phyloP scores from a whole-genome alignment of 2,329 filamentous ascomycete species.

The Gnomoniopsis smithogilvyi region DNA sequence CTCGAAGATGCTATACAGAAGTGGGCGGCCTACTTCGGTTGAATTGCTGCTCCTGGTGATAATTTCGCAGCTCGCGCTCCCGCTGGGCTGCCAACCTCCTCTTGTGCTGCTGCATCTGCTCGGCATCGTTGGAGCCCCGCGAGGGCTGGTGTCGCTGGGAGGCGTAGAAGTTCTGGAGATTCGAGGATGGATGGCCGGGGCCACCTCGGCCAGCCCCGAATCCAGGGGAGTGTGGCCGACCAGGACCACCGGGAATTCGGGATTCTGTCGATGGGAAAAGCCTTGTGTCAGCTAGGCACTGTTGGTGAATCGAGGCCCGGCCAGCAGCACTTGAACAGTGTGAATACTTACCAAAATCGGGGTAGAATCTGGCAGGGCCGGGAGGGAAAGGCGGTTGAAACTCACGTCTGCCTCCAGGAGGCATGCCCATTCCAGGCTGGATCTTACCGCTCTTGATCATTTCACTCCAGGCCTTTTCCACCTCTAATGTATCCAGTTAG shows the following conservation, averaged over 20 bases:
- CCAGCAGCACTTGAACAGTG: slow-evolving; percentile 21
- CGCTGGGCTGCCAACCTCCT: slow-evolving; percentile 98
- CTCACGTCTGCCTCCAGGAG: slow-evolving; percentile 70
- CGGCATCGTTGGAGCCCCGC: slow-evolving; percentile 82
- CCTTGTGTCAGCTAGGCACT: slow-evolving; percentile 17
- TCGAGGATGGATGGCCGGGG: slow-evolving; percentile 41
- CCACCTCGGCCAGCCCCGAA: slow-evolving; percentile 54
- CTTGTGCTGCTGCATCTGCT: slow-evolving; percentile 99
- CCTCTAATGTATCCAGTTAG: slow-evolving; percentile 59
- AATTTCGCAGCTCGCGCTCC: slow-evolving; percentile 98
- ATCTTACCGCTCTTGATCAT: slow-evolving; percentile 95
- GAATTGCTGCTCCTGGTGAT: slow-evolving; percentile 99
- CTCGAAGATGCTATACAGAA: slow-evolving; percentile 61
- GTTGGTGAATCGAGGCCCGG: slow-evolving; percentile 24
- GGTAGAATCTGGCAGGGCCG: slow-evolving; percentile 50
- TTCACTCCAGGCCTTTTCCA: slow-evolving; percentile 93
- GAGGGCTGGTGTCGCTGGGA: slow-evolving; percentile 86
- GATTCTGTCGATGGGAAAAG: slow-evolving; percentile 14
- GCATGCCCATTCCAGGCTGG: slow-evolving; percentile 50
- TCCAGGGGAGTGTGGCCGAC: slow-evolving; percentile 16
- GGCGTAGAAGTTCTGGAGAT: slow-evolving; percentile 92
- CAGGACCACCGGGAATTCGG: slow-evolving; percentile 15
- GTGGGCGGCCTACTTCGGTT: slow-evolving; percentile 94
- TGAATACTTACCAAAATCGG: slow-evolving; percentile 55
- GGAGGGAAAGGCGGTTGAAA: slow-evolving; percentile 63